Percentiles rank a stretch among this genome's conserved stretches.
Evolutionary conservation across 345 rosid species (phyloP).

Genomic region (Mangifera indica): DNA sequence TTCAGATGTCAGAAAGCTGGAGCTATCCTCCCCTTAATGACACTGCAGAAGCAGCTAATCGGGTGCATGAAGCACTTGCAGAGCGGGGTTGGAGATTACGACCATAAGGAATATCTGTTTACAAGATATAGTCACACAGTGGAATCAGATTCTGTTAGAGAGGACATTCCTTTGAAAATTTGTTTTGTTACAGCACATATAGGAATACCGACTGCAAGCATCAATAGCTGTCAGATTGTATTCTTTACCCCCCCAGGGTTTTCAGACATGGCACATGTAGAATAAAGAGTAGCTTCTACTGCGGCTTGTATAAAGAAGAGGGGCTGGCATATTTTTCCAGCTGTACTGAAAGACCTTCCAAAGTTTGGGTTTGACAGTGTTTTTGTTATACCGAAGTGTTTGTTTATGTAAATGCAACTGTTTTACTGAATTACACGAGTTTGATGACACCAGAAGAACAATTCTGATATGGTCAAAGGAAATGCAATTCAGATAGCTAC

Average conservation of each 20-base stretch:
- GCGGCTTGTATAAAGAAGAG: constrained; percentile 42
- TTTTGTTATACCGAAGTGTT: neutral
- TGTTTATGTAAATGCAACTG: constrained; percentile 16
- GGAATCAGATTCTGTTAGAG: constrained; percentile 11
- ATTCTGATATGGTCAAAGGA: constrained; percentile 7
- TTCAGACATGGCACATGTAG: constrained; percentile 17
- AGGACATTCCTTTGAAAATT: constrained; percentile 1
- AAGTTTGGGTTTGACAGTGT: constrained; percentile 2
- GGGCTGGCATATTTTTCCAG: constrained; percentile 13
- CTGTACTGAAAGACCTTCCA: constrained; percentile 1
- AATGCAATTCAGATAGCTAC: neutral
- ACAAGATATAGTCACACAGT: constrained; percentile 27
- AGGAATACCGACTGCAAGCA: constrained; percentile 19
- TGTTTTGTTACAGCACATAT: constrained; percentile 13
- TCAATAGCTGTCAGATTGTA: constrained; percentile 15
- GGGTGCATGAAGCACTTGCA: constrained; percentile 64
- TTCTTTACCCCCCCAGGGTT: constrained; percentile 16
- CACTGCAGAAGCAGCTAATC: constrained; percentile 81
- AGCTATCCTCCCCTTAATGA: constrained; percentile 95
- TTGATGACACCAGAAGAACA: neutral
- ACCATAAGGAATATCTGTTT: constrained; percentile 33
- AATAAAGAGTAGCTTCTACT: constrained; percentile 26
- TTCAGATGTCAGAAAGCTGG: constrained; percentile 86
- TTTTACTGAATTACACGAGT: neutral
- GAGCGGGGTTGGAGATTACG: constrained; percentile 79